Base-by-base conservation (phyloP, 2,329 filamentous ascomycete genomes). In the Dichotomopilus funicola region DNA sequence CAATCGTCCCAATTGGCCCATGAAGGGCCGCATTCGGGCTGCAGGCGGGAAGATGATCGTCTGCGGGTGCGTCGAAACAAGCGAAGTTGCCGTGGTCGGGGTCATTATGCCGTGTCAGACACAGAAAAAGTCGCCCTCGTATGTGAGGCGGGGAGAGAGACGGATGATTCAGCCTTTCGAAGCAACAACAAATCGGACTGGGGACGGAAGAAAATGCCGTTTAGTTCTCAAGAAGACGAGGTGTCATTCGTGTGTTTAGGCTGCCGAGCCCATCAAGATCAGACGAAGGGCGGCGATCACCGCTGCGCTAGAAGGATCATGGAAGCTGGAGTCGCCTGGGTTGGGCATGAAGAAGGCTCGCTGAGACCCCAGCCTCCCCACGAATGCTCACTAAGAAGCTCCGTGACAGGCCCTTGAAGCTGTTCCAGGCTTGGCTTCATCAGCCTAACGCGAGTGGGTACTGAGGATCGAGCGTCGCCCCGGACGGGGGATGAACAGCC, bases 1-100 rank as follows among this genome's bases (percentile, higher is more conserved):
- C 56, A 61, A 53, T 48, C 13, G 35, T 51, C 57, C 63, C 62
- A 62, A 64, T 65, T 64, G 64, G 64, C 55, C 53, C 41, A 42
- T 41, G 35, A 31, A 34, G 12, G 47, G 48, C 40, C 43, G 51
- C 51, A n/a, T 56, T 40, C 6, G 49, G 51, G 54, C 46, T 53
- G 54, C 50, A 54, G 49, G 37, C 52, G 54, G 54, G 44, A 54
- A 40, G 49, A 50, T 50, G 49, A 51, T 54, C 55, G 41, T 8
- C 43, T 50, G 51, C 47, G 13, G 27, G 33, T 34, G 44, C 44
- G 51, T 53, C 37, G 44, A 53, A 53, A 53, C 43, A 33, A 8
- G 41, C 13, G 48, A 38, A 37, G 48, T 31, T 40, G 48, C 13
- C 48, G 37, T 31, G 7, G 38, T 33, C 5, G 4, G 11, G 27